phyloP scores from a whole-genome alignment of 2,329 filamentous ascomycete genomes.

The Pezicula carpinea region DNA sequence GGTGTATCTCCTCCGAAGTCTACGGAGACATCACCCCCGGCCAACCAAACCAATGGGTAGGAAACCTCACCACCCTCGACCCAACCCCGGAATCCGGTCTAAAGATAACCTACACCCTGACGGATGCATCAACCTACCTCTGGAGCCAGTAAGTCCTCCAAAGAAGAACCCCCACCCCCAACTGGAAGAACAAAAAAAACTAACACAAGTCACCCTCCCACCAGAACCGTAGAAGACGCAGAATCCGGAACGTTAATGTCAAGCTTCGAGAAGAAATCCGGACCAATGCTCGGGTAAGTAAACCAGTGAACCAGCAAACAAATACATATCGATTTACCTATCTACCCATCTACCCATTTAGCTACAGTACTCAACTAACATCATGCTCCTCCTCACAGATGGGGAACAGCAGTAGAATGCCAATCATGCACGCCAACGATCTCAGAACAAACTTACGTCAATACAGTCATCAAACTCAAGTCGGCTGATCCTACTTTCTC shows the following conservation, averaged over 20 bases:
- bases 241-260: constrained; percentile 16
- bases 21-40: constrained; percentile 16
- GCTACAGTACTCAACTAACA: too few relatives aligned
- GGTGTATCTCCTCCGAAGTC: constrained; percentile 23
- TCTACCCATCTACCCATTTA: too few relatives aligned
- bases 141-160: too few relatives aligned
- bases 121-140: constrained; percentile 12
- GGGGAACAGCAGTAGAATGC: constrained; percentile 11
- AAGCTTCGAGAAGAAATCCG: constrained; percentile 18
- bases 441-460: neutral
- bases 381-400: too few relatives aligned
- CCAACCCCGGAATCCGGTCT: constrained; percentile 19
- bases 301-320: too few relatives aligned
- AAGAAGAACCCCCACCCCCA: too few relatives aligned
- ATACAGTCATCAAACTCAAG: neutral
- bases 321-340: too few relatives aligned
- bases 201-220: constrained; percentile 13
- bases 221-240: constrained; percentile 14
- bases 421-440: neutral
- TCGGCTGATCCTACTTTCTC: neutral
- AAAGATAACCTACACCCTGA: constrained; percentile 23
- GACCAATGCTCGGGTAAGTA: constrained; percentile 11
- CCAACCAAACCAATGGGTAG: constrained; percentile 18
- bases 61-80: constrained; percentile 16
- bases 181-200: too few relatives aligned